Conservation (phyloP, 768 basidiomycete genomes). For the Scleroderma bovista region DNA sequence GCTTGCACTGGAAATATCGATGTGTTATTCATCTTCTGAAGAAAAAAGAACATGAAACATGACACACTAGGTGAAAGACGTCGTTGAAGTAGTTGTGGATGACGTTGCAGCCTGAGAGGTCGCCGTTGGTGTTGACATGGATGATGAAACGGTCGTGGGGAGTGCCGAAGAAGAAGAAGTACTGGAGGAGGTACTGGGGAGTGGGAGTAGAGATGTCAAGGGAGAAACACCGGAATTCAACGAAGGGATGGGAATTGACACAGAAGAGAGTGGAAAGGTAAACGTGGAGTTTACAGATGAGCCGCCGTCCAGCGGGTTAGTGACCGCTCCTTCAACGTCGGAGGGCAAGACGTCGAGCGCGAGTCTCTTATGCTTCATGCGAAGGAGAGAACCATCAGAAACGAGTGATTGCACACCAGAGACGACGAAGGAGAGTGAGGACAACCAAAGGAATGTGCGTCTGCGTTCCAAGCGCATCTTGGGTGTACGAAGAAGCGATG, state of each 20-base stretch:
- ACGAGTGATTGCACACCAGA: not conserved
- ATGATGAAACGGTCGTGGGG: not conserved
- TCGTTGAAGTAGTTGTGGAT: not conserved
- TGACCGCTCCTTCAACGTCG: not conserved
- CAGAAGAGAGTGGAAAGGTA: not conserved
- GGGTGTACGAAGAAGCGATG: no score
- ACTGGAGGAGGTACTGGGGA: not conserved
- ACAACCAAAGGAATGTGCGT: conserved; percentile 10
- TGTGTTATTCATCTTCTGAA: not conserved
- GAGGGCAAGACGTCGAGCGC: not conserved
- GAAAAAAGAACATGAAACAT: not conserved
- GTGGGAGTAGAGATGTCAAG: not conserved
- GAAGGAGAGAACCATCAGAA: not conserved
- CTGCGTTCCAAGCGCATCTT: conserved; percentile 1
- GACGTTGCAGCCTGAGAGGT: not conserved
- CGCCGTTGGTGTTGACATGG: not conserved
- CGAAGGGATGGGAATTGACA: not conserved
- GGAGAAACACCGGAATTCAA: not conserved
- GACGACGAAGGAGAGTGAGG: conserved; percentile 4
- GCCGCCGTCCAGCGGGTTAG: not conserved
- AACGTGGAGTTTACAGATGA: not conserved
- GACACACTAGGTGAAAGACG: not conserved
- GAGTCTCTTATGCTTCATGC: not conserved
- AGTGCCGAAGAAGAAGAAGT: not conserved
- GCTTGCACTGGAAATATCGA: conserved; percentile 2